Evolutionary conservation across 768 basidiomycete genomes (phyloP).

Genomic region (Paxillus ammoniavirescens): DNA sequence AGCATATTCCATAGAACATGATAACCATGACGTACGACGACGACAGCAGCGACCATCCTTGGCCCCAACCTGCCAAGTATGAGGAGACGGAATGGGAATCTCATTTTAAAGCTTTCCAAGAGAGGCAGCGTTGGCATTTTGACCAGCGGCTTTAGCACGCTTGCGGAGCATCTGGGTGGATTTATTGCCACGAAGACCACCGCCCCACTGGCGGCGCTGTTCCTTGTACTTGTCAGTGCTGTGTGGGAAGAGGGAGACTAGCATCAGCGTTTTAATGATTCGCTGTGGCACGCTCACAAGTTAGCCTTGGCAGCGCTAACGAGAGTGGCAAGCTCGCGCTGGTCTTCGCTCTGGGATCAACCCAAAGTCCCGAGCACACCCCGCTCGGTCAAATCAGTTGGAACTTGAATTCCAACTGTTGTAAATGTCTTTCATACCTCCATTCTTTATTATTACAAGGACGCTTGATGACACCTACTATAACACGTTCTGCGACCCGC

Average conservation of each 20-base stretch:
- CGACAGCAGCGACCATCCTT: background rate
- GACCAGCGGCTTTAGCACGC: constrained; percentile 89
- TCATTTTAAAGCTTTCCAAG: constrained; percentile 61
- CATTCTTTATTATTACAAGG: too few relatives aligned
- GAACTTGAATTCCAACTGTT: background rate
- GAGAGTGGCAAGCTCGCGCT: constrained; percentile 88
- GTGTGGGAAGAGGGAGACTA: background rate
- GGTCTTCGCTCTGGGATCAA: too few relatives aligned
- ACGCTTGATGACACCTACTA: too few relatives aligned
- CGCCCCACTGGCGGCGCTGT: constrained; percentile 89
- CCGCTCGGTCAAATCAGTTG: too few relatives aligned
- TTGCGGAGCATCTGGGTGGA: constrained; percentile 91
- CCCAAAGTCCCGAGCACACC: too few relatives aligned
- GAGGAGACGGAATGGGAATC: background rate
- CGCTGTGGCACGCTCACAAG: constrained; percentile 61
- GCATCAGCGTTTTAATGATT: constrained; percentile 1
- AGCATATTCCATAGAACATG: constrained; percentile 19
- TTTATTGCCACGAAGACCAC: constrained; percentile 94
- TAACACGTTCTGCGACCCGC: too few relatives aligned
- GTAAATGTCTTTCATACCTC: too few relatives aligned
- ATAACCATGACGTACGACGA: constrained; percentile 2
- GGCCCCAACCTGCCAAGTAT: background rate
- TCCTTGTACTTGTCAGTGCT: constrained; percentile 95
- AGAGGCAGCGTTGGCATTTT: constrained; percentile 51
- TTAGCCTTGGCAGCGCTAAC: constrained; percentile 95